Percentiles rank a stretch among this genome's conserved stretches.
Evolutionary conservation across 1,284 basidiomycete species (phyloP).

Genomic region (Cryptococcus sp.): DNA sequence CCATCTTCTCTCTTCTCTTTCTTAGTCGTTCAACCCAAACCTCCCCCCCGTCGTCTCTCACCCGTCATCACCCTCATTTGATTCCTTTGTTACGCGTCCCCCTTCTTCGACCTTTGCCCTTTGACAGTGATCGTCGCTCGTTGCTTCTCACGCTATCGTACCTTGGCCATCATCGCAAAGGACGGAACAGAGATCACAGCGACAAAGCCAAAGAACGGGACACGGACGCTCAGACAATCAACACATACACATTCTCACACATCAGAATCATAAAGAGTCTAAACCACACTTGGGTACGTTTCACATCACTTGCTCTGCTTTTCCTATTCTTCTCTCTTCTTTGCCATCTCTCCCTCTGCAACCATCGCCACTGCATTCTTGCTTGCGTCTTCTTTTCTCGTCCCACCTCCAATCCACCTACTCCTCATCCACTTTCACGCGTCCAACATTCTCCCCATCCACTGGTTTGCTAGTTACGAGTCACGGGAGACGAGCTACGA

Average conservation of each 20-base stretch:
- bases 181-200: not conserved
- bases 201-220: not conserved
- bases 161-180: not conserved
- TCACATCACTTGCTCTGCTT: not conserved
- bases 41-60: not conserved
- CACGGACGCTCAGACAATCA: no score
- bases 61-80: slow-evolving; percentile 1
- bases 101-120: not conserved
- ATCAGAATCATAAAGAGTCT: not conserved
- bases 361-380: slow-evolving; percentile 1
- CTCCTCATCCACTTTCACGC: not conserved
- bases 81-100: not conserved
- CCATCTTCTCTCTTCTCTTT: slow-evolving; percentile 8
- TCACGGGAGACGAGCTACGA: not conserved
- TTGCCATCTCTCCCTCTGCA: slow-evolving; percentile 1
- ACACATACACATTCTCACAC: no score
- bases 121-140: slow-evolving; percentile 3
- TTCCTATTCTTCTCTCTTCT: slow-evolving; percentile 2
- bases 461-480: not conserved
- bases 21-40: slow-evolving; percentile 1
- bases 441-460: not conserved
- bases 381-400: not conserved
- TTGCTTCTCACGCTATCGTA: not conserved
- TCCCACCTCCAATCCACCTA: not conserved
- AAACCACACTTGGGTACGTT: not conserved